Conservation (phyloP, 306 rosid genomes). For the Luffa aegyptiaca region DNA sequence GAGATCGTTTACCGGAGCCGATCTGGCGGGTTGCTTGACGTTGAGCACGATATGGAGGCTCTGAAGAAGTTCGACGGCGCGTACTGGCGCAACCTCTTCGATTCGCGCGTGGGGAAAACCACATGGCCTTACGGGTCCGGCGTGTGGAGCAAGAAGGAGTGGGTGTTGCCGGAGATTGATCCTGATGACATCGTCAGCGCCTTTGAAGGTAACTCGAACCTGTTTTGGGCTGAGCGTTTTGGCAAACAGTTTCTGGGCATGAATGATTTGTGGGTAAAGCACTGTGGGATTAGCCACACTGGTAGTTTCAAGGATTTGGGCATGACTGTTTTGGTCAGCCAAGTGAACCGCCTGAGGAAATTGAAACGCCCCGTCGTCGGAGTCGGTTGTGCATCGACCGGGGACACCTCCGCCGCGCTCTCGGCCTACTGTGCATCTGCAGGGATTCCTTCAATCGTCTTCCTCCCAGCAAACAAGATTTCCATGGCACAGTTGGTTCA, state of each 20-base stretch:
- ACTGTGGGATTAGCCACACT: conserved; percentile 73
- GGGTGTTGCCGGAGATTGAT: conserved; percentile 78
- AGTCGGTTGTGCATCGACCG: conserved; percentile 77
- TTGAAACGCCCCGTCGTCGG: conserved; percentile 56
- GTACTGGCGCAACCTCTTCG: conserved; percentile 64
- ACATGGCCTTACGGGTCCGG: conserved; percentile 92
- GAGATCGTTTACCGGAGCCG: conserved; percentile 79
- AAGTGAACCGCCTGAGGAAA: conserved; percentile 57
- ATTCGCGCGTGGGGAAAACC: conserved; percentile 84
- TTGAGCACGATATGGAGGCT: conserved; percentile 64
- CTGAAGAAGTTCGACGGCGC: conserved; percentile 49
- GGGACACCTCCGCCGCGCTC: conserved; percentile 71
- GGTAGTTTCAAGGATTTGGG: conserved; percentile 75
- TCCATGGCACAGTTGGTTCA: conserved; percentile 76
- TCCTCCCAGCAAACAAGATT: conserved; percentile 70
- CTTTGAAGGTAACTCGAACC: conserved; percentile 75
- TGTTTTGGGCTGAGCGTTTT: conserved; percentile 81
- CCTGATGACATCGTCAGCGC: conserved; percentile 61
- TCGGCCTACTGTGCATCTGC: conserved; percentile 79
- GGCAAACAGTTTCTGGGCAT: conserved; percentile 67
- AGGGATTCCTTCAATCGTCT: conserved; percentile 72
- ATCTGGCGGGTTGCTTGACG: conserved; percentile 71
- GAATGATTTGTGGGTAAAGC: conserved; percentile 85
- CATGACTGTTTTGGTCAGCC: conserved; percentile 77
- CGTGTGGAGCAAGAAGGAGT: conserved; percentile 86